Conservation (phyloP, 805 yeast species). For the Zygoascus ofunaensis region DNA sequence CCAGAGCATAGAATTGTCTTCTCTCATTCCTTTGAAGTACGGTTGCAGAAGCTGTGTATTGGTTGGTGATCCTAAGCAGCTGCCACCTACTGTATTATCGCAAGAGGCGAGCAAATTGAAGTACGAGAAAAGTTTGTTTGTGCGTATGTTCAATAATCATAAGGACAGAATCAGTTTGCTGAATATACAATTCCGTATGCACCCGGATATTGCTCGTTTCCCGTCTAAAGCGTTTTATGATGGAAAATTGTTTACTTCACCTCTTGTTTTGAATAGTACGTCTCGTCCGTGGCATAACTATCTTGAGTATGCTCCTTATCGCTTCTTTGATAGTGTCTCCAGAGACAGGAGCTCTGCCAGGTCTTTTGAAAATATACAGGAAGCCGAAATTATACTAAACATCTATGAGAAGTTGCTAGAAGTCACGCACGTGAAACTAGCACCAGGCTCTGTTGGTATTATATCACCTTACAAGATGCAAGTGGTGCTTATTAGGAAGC, state of each 20-base stretch:
- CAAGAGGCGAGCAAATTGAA: slow-evolving; percentile 70
- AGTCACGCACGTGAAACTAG: slow-evolving; percentile 9
- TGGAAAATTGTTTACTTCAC: slow-evolving; percentile 68
- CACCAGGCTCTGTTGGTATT: slow-evolving; percentile 60
- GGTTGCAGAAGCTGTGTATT: slow-evolving; percentile 85
- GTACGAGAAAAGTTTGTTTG: slow-evolving; percentile 89
- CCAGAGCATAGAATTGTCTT: slow-evolving; percentile 88
- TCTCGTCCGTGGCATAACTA: slow-evolving; percentile 64
- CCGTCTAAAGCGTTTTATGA: slow-evolving; percentile 80
- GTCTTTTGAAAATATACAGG: slow-evolving; percentile 63
- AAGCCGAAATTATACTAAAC: slow-evolving; percentile 66
- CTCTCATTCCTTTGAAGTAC: slow-evolving; percentile 83
- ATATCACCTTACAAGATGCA: slow-evolving; percentile 96
- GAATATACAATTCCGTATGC: slow-evolving; percentile 96
- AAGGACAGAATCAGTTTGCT: slow-evolving; percentile 57
- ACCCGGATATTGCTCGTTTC: slow-evolving; percentile 78
- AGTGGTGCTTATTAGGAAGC: slow-evolving; percentile 45
- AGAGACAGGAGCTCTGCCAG: slow-evolving; percentile 53
- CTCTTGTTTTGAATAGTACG: slow-evolving; percentile 52
- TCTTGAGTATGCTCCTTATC: slow-evolving; percentile 58
- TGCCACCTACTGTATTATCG: slow-evolving; percentile 93
- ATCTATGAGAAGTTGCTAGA: slow-evolving; percentile 42
- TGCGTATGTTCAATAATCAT: slow-evolving; percentile 72
- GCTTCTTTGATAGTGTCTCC: slow-evolving; percentile 60
- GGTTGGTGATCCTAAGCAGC: slow-evolving; percentile 98